Conservation (phyloP, 495 filamentous ascomycete genomes). For the Hypoxylon fragiforme region DNA sequence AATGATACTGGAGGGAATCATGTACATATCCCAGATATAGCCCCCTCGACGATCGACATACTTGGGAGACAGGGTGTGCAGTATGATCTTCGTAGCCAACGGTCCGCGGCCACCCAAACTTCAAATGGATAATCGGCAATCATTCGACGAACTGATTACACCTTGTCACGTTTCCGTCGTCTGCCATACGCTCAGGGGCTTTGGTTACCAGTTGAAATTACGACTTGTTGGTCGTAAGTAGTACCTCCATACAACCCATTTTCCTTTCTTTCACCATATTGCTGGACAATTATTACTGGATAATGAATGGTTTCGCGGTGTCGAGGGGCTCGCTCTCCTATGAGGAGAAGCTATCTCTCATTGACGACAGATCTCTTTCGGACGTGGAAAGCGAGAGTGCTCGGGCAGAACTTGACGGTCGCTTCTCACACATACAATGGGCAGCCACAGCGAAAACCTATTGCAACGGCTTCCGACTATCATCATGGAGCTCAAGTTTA, state of each 20-base stretch:
- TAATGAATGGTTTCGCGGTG: constrained; percentile 38
- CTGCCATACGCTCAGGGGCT: constrained; percentile 14
- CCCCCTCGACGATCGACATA: constrained; percentile 32
- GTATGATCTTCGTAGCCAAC: constrained; percentile 26
- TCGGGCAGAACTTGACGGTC: constrained; percentile 30
- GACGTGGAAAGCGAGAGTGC: constrained; percentile 39
- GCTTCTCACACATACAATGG: constrained; percentile 30
- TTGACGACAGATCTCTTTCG: constrained; percentile 37
- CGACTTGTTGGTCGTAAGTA: constrained; percentile 13
- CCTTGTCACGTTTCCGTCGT: constrained; percentile 5
- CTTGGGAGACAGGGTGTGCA: constrained; percentile 22
- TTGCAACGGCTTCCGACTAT: constrained; percentile 29
- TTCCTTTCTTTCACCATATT: constrained; percentile 26
- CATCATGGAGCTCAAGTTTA: constrained; percentile 32
- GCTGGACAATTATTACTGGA: constrained; percentile 33
- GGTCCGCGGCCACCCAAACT: constrained; percentile 24
- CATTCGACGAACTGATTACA: constrained; percentile 12
- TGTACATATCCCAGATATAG: constrained; percentile 21
- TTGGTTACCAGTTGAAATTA: constrained; percentile 14
- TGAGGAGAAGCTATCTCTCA: constrained; percentile 40
- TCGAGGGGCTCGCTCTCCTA: constrained; percentile 32
- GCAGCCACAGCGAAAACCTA: constrained; percentile 25
- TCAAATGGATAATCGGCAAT: constrained; percentile 16
- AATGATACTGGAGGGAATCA: not conserved
- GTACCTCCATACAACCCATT: constrained; percentile 11